A percentile compares a stretch with the other conserved stretches of the same genome.
Evolutionary conservation across 139 green algal genomes (phyloP).

Genomic region (Medakamo hakoo): DNA sequence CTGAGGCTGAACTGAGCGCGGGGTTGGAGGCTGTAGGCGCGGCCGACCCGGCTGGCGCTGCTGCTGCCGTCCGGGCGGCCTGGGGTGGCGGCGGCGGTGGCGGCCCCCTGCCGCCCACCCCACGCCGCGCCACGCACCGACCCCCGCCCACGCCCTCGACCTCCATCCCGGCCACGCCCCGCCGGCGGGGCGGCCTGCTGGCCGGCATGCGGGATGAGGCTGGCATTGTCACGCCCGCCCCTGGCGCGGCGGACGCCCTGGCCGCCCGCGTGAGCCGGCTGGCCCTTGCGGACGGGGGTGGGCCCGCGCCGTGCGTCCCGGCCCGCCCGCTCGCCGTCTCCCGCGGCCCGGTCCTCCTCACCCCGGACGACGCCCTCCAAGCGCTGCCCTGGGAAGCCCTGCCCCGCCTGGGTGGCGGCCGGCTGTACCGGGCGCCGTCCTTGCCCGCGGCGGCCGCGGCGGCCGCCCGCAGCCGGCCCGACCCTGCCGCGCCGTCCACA

Average conservation of each 20-base stretch:
- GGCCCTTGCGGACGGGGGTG: neutral
- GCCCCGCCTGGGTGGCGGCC: conserved; percentile 14
- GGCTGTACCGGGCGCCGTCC: conserved; percentile 31
- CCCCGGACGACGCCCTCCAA: conserved; percentile 40
- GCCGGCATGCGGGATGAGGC: neutral
- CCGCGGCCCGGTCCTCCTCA: conserved; percentile 27
- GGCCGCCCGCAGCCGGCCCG: neutral
- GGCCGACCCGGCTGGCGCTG: too few relatives aligned
- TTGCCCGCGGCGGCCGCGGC: conserved; percentile 17
- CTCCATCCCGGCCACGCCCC: neutral
- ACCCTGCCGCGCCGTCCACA: neutral
- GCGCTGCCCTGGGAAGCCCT: conserved; percentile 59
- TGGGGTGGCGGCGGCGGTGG: neutral
- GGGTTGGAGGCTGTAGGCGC: neutral
- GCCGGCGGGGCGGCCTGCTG: neutral
- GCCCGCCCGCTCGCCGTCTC: conserved; percentile 2
- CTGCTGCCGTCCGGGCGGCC: neutral
- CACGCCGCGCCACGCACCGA: neutral
- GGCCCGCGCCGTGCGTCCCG: neutral
- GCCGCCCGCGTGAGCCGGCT: neutral
- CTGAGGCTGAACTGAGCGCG: neutral
- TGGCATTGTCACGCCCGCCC: neutral
- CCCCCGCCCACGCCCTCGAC: neutral
- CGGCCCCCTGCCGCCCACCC: neutral
- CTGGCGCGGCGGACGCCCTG: neutral